Evolutionary conservation across 202 grass and related monocot genomes (phyloP), one percentile per base, ranked within the genome.

Genomic region (Hordeum pubiflorum): DNA sequence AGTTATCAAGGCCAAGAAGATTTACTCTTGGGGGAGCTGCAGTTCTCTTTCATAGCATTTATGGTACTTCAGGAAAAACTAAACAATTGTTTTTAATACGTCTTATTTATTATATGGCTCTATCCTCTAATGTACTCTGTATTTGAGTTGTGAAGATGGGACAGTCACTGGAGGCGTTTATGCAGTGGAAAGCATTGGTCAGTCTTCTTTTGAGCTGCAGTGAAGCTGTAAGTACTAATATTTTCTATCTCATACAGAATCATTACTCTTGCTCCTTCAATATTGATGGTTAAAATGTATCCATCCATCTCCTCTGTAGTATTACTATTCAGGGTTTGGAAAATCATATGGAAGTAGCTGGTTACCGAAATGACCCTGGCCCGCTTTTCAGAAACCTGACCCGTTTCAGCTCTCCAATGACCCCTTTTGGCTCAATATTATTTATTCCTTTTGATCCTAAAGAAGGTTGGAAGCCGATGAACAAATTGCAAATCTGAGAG

Each of bases 31-130:
- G 94, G 94, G 18, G 94, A 97, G 73, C 55, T 97, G 10, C 91
- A 97, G 52, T 94, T 97, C 23, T 71, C 89, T 56, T 97, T 97
- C 70, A 73, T 97, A 84, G 83, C 94, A 77, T 97, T 97, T 85
- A 92, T 94, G 94, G 94, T 97, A 91, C 34, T 76, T 71, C 44
- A 57, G 22, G 44, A 44, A 55, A 36, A n/a, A 62, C 50, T 38
- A 71, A 71, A 81, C 70, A 79, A 24, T 72, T n/a, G 26, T 70
- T n/a, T n/a, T n/a, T 68, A 72, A 66, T 22, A 24, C n/a, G 63
- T 69, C 29, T 74, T 63, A 69, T 75, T 59, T 75, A 43, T 44
- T 69, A 67, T 40, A 7, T 79, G 7, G 9, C 10, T 64, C 38
- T 74, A 27, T 72, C 62, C 2, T 76, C 58, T 85, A 73, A 86